These are phyloP conservation scores for Penicillium sp. DNA, from an alignment of 2,329 filamentous ascomycete species.

Conservation along the genomic window DNA sequence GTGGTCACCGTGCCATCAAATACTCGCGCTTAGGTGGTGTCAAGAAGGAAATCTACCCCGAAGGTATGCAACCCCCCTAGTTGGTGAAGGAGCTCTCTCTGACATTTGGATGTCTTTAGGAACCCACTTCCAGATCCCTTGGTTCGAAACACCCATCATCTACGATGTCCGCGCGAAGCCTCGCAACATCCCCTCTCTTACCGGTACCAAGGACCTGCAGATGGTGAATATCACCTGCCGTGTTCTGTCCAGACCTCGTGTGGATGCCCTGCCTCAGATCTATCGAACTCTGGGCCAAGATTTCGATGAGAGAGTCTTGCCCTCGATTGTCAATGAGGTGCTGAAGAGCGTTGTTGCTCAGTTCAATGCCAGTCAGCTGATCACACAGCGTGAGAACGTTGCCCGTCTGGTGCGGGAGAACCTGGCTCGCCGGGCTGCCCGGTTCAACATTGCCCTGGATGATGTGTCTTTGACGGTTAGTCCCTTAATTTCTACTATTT, in stretches of 20 bases:
- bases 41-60: slow-evolving; percentile 89
- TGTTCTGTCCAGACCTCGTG: slow-evolving; percentile 87
- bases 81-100: slow-evolving; percentile 6
- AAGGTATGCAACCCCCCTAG: slow-evolving; percentile 61
- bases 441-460: slow-evolving; percentile 96
- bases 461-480: slow-evolving; percentile 94
- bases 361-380: slow-evolving; percentile 97
- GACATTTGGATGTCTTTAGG: slow-evolving; percentile 50
- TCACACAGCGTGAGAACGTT: slow-evolving; percentile 98
- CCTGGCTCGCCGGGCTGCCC: slow-evolving; percentile 81
- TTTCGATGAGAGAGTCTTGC: slow-evolving; percentile 94
- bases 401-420: slow-evolving; percentile 89
- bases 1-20: slow-evolving; percentile 98
- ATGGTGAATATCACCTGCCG: slow-evolving; percentile 99
- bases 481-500: background rate
- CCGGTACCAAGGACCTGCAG: slow-evolving; percentile 97
- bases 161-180: slow-evolving; percentile 99
- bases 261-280: slow-evolving; percentile 90
- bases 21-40: slow-evolving; percentile 92
- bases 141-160: slow-evolving; percentile 94
- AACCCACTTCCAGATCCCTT: slow-evolving; percentile 90
- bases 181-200: slow-evolving; percentile 92
- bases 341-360: slow-evolving; percentile 98
- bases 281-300: slow-evolving; percentile 93
- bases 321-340: slow-evolving; percentile 98